Percentiles rank a stretch among this genome's conserved stretches.
Evolutionary conservation across 2,329 filamentous ascomycete species (phyloP).

Genomic region (Hymenoscyphus fraxineus): DNA sequence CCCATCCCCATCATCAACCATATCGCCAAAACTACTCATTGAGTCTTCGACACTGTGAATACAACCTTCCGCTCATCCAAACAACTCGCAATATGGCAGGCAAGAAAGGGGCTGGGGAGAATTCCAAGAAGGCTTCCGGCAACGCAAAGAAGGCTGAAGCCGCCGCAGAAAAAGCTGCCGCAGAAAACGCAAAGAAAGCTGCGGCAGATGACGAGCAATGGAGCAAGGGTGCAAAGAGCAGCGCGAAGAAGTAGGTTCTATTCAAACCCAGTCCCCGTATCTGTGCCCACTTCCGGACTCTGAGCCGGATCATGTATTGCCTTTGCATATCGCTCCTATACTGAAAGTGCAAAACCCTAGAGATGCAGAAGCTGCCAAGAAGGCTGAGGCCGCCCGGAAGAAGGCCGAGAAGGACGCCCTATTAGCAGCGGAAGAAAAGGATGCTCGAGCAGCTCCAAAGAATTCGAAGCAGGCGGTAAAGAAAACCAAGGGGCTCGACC

Average conservation of each 20-base stretch:
- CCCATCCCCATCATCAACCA: neutral
- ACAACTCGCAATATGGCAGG: conserved; percentile 53
- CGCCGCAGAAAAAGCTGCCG: conserved; percentile 75
- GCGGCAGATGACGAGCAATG: conserved; percentile 72
- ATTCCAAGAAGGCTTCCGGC: conserved; percentile 83
- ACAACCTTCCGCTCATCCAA: neutral
- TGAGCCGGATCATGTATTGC: conserved; percentile 17
- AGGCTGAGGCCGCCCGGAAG: conserved; percentile 76
- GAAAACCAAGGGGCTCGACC: conserved; percentile 68
- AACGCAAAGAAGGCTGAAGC: conserved; percentile 91
- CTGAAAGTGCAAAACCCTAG: conserved; percentile 43
- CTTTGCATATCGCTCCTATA: conserved; percentile 1
- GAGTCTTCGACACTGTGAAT: neutral
- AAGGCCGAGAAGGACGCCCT: conserved; percentile 89
- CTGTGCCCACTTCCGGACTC: neutral
- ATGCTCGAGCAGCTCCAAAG: conserved; percentile 63
- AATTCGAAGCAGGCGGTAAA: conserved; percentile 66
- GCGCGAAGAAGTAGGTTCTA: conserved; percentile 73
- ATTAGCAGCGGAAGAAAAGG: conserved; percentile 81
- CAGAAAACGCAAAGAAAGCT: conserved; percentile 61
- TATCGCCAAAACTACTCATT: neutral
- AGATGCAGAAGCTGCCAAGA: conserved; percentile 80
- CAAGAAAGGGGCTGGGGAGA: conserved; percentile 69
- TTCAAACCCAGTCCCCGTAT: neutral
- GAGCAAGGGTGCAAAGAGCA: conserved; percentile 81